phyloP scores from a whole-genome alignment of 345 rosid species.

The Citrus sp. region DNA sequence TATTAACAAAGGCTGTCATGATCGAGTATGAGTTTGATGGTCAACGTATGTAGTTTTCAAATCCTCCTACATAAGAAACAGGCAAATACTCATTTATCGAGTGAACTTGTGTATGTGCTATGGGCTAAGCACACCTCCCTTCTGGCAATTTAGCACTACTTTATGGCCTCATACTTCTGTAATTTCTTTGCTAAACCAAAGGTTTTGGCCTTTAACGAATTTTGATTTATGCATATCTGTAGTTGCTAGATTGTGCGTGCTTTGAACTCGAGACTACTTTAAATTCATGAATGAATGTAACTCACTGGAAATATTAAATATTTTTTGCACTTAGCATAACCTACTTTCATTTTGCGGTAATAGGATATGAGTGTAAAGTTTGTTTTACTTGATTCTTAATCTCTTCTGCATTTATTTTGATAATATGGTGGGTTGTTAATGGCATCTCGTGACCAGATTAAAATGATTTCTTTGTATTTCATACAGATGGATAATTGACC shows the following conservation, averaged over 20 bases:
- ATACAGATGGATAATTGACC: constrained; percentile 87
- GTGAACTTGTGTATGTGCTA: not conserved
- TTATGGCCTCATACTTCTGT: not conserved
- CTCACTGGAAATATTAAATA: not conserved
- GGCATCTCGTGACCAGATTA: not conserved
- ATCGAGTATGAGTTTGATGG: not conserved
- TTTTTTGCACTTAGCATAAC: not conserved
- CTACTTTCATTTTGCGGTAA: not conserved
- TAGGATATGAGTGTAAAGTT: not conserved
- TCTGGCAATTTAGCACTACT: not conserved
- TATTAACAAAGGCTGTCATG: too few relatives aligned
- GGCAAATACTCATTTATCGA: not conserved
- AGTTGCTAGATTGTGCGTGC: not conserved
- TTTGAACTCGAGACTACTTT: not conserved
- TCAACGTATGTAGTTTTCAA: not conserved
- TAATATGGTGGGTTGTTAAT: not conserved
- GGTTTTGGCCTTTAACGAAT: not conserved
- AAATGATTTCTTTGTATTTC: not conserved
- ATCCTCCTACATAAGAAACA: not conserved
- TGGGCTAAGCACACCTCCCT: not conserved
- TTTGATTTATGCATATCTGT: not conserved
- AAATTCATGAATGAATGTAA: not conserved
- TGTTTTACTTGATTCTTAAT: not conserved
- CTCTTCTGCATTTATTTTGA: not conserved
- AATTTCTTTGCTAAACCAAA: not conserved